Conservation (phyloP, 2,329 filamentous ascomycete species). For the Lasiodiplodia sp. region DNA sequence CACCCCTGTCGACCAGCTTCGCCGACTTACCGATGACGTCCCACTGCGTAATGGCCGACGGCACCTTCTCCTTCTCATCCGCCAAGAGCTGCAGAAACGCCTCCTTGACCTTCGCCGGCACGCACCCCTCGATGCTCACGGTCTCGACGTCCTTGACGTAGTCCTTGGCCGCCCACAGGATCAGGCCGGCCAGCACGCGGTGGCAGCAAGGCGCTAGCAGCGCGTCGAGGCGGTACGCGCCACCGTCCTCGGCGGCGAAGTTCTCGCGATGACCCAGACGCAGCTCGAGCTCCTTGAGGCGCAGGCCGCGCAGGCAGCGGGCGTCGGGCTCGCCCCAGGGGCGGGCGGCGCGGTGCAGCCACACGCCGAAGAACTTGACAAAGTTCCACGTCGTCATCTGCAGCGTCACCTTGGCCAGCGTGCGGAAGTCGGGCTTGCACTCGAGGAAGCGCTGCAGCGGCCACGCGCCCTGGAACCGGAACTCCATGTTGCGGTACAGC, state of each 20-base stretch:
- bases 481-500: conserved; percentile 18
- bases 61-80: conserved; percentile 2
- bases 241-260: not conserved
- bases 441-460: conserved; percentile 19
- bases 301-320: conserved; percentile 10
- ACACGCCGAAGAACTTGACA: conserved; percentile 27
- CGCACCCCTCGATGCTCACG: conserved; percentile 23
- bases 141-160: conserved; percentile 1
- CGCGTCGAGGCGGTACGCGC: conserved; percentile 1
- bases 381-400: conserved; percentile 28
- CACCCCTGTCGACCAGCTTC: conserved; percentile 8
- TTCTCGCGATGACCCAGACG: conserved; percentile 21
- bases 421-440: not conserved
- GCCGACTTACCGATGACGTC: conserved; percentile 19
- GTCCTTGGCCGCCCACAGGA: conserved; percentile 23
- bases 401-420: conserved; percentile 19
- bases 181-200: conserved; percentile 14
- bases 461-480: conserved; percentile 21
- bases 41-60: conserved; percentile 20
- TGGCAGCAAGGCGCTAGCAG: conserved; percentile 26
- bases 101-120: conserved; percentile 9
- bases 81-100: conserved; percentile 18
- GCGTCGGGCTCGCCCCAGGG: conserved; percentile 23
- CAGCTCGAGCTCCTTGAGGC: conserved; percentile 16
- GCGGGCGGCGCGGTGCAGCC: conserved; percentile 13